These are phyloP conservation scores for Boletus edulis DNA, from an alignment of 768 basidiomycete species.

Conservation along the genomic window DNA sequence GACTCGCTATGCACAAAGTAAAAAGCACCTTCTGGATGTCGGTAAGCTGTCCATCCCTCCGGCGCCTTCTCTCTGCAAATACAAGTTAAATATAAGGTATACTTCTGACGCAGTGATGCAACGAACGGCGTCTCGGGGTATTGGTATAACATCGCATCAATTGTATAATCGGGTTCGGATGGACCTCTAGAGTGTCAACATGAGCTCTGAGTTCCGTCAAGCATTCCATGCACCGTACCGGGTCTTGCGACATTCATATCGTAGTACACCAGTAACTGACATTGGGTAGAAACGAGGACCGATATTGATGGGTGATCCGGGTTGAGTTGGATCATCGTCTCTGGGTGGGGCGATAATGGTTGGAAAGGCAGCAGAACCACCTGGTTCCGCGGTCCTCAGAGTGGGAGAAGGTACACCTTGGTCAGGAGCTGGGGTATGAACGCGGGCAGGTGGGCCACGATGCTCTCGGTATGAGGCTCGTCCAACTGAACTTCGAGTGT, in stretches of 20 bases:
- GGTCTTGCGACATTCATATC: constrained; percentile 2
- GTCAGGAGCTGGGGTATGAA: constrained; percentile 6
- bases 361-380: neutral
- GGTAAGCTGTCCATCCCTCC: constrained; percentile 43
- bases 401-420: neutral
- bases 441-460: constrained; percentile 12
- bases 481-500: constrained; percentile 19
- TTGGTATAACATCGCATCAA: constrained; percentile 15
- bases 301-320: neutral
- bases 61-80: constrained; percentile 16
- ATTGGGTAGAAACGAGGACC: no score
- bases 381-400: neutral
- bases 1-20: constrained; percentile 52
- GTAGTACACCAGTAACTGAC: constrained; percentile 3
- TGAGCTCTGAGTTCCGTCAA: neutral
- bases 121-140: constrained; percentile 23
- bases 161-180: neutral
- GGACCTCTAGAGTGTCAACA: neutral
- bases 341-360: constrained; percentile 4
- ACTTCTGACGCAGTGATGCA: neutral
- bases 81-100: neutral
- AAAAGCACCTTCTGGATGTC: constrained; percentile 61
- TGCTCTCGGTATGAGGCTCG: constrained; percentile 23
- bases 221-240: constrained; percentile 5
- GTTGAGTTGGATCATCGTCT: constrained; percentile 1